Evolutionary conservation across 2,329 filamentous ascomycete species (phyloP).

Genomic region (Microascus cirrosus): DNA sequence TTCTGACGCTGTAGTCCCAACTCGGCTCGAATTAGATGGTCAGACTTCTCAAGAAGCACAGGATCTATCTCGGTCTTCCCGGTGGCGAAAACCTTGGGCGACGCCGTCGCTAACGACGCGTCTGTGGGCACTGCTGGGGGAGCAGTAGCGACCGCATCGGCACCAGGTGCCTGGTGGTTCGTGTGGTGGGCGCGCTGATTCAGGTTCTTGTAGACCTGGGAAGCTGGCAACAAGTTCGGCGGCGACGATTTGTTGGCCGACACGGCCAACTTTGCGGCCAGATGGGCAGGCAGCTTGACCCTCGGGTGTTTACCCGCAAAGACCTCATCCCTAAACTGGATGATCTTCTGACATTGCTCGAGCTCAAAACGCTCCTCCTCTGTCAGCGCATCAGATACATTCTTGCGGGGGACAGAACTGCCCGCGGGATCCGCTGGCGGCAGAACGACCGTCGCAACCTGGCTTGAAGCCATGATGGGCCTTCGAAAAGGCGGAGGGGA

Average conservation of each 20-base stretch:
- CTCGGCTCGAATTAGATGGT: constrained; percentile 73
- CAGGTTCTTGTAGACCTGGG: not conserved
- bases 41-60: constrained; percentile 76
- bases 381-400: not conserved
- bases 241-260: constrained; percentile 6
- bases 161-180: constrained; percentile 9
- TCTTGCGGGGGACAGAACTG: not conserved
- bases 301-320: constrained; percentile 63
- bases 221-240: not conserved
- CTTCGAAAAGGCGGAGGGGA: not conserved
- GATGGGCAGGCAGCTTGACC: constrained; percentile 41
- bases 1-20: constrained; percentile 68
- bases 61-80: constrained; percentile 64
- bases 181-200: not conserved
- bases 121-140: constrained; percentile 14
- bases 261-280: constrained; percentile 12
- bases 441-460: not conserved
- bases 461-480: constrained; percentile 2
- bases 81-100: constrained; percentile 30
- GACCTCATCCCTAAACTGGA: constrained; percentile 70
- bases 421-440: not conserved
- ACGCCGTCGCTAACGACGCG: constrained; percentile 12
- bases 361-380: constrained; percentile 4
- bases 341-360: constrained; percentile 62
- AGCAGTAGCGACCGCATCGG: not conserved